Evolutionary conservation across 108 stramenopile species (phyloP).

Genomic region (Pelagomonas calceolata): DNA sequence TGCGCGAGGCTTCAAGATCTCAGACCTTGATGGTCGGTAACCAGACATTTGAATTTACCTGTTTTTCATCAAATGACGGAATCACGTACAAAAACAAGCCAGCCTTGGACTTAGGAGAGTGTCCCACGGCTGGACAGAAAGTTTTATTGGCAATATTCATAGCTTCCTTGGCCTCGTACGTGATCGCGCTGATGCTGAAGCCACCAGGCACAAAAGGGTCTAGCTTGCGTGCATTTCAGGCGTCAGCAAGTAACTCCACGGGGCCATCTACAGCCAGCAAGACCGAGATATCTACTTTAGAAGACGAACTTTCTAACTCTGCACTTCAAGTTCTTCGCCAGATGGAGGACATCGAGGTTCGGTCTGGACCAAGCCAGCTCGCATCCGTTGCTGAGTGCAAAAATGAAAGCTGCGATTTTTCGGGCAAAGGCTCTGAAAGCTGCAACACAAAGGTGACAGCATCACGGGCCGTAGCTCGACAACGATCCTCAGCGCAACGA

Average conservation of each 20-base stretch:
- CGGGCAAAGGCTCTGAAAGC: no score
- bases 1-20: background rate
- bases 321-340: background rate
- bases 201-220: no score
- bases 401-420: background rate
- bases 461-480: background rate
- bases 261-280: no score
- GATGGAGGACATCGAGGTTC: constrained; percentile 1
- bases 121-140: background rate
- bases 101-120: background rate
- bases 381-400: background rate
- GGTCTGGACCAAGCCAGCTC: background rate
- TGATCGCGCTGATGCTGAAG: background rate
- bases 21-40: no score
- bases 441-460: no score
- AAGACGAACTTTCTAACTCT: background rate
- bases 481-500: background rate
- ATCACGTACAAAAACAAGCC: background rate
- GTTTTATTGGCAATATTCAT: background rate
- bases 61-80: background rate
- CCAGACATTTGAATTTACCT: no score
- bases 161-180: background rate
- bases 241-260: no score
- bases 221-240: no score
- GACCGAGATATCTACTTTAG: background rate